These are phyloP conservation scores for Russula vinacea DNA, from an alignment of 768 basidiomycete species.

Conservation along the genomic window DNA sequence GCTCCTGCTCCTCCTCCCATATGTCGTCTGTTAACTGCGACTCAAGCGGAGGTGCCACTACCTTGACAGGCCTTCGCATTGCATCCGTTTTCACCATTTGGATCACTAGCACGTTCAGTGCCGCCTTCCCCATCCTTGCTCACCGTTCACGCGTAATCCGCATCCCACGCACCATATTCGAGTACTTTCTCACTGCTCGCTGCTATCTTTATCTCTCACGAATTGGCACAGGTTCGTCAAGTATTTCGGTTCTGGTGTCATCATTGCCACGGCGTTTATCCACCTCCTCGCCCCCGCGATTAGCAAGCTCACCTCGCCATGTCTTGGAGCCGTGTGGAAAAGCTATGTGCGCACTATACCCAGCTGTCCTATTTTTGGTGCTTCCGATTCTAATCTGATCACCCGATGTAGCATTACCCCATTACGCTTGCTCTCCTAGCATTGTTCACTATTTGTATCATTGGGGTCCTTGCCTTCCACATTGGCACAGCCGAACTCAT, in stretches of 20 bases:
- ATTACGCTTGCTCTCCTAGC: constrained; percentile 77
- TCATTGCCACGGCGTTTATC: constrained; percentile 23
- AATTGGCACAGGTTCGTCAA: constrained; percentile 18
- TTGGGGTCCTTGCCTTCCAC: constrained; percentile 86
- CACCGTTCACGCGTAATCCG: constrained; percentile 48
- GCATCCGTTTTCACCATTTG: constrained; percentile 75
- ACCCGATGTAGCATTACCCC: constrained; percentile 62
- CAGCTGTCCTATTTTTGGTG: neutral
- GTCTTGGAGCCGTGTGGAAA: constrained; percentile 67
- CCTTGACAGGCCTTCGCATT: constrained; percentile 54
- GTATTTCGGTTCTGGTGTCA: constrained; percentile 26
- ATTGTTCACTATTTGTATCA: constrained; percentile 78
- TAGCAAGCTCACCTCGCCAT: constrained; percentile 63
- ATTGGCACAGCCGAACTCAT: constrained; percentile 74
- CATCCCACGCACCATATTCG: constrained; percentile 61
- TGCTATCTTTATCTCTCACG: neutral
- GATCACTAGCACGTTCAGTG: constrained; percentile 53
- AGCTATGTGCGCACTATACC: constrained; percentile 56
- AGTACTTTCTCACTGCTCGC: constrained; percentile 46
- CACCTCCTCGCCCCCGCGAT: constrained; percentile 59
- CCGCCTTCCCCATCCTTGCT: constrained; percentile 70
- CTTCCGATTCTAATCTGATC: neutral
- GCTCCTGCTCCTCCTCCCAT: neutral
- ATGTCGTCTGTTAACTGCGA: constrained; percentile 41
- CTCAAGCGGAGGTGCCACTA: constrained; percentile 49